A percentile compares a stretch with the other conserved stretches of the same genome.
phyloP scores from a whole-genome alignment of 106 monocot species.

The Posidonia australis region DNA sequence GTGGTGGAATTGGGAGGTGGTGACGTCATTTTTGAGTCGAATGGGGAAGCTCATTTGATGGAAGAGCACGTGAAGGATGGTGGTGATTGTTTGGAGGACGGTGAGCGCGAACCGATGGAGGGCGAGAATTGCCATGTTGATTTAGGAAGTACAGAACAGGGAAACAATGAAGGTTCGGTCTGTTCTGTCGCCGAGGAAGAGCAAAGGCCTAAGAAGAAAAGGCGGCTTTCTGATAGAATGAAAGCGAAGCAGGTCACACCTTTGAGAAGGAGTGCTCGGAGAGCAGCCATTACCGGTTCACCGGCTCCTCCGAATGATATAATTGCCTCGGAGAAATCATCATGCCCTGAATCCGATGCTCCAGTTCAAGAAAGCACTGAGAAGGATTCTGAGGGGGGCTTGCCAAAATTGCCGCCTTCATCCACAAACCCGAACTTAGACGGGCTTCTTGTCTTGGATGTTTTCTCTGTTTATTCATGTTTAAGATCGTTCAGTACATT shows the following conservation, averaged over 20 bases:
- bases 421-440: constrained; percentile 56
- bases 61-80: constrained; percentile 8
- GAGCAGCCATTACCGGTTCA: constrained; percentile 18
- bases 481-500: constrained; percentile 74
- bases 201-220: constrained; percentile 24
- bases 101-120: not conserved
- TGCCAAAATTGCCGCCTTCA: constrained; percentile 57
- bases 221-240: constrained; percentile 15
- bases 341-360: not conserved
- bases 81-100: constrained; percentile 1
- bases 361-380: not conserved
- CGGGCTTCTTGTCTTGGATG: constrained; percentile 55
- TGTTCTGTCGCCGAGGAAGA: constrained; percentile 4
- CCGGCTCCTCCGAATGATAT: not conserved
- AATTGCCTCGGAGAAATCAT: constrained; percentile 1
- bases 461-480: constrained; percentile 79
- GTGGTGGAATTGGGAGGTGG: not conserved
- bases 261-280: constrained; percentile 66
- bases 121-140: not conserved
- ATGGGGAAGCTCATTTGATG: not conserved
- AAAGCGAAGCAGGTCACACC: constrained; percentile 18
- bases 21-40: not conserved
- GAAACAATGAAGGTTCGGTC: constrained; percentile 2
- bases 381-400: constrained; percentile 6
- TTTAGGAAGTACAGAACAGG: not conserved